phyloP scores from a whole-genome alignment of 352 stramenopile genomes.

The Globisporangium takayamanum region DNA sequence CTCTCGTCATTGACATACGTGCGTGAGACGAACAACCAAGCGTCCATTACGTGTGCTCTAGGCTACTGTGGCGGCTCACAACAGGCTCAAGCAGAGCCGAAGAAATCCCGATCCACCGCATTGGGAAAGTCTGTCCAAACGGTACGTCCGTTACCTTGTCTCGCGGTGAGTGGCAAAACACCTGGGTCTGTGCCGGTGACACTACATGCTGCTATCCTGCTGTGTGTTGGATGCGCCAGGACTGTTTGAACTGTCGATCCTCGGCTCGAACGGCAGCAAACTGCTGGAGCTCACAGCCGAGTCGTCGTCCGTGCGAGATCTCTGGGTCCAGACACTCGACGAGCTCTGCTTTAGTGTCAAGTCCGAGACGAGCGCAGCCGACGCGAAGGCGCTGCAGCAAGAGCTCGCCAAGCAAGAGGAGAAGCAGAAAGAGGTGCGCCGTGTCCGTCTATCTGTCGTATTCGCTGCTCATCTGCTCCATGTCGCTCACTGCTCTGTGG shows the following conservation, averaged over 20 bases:
- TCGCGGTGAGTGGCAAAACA: background rate
- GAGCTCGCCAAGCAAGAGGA: slow-evolving; percentile 52
- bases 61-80: slow-evolving; percentile 38
- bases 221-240: slow-evolving; percentile 15
- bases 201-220: background rate
- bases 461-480: background rate
- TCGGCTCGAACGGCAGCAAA: slow-evolving; percentile 50
- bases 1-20: background rate
- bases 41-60: slow-evolving; percentile 3
- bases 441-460: background rate
- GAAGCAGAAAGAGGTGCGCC: slow-evolving; percentile 47
- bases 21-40: background rate
- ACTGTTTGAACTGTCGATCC: slow-evolving; percentile 35
- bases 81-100: slow-evolving; percentile 32
- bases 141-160: slow-evolving; percentile 17
- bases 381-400: slow-evolving; percentile 35
- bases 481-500: slow-evolving; percentile 3
- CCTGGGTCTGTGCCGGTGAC: background rate
- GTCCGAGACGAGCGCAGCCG: slow-evolving; percentile 13
- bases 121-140: slow-evolving; percentile 51
- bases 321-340: slow-evolving; percentile 68
- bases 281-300: slow-evolving; percentile 51
- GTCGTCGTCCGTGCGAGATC: slow-evolving; percentile 31
- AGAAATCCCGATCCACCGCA: slow-evolving; percentile 41
- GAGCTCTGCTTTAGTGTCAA: slow-evolving; percentile 32